A percentile compares a stretch with the other conserved stretches of the same genome.
Evolutionary conservation across 192 early-diverging fungal species (phyloP).

Genomic region (Coemansia sp.): DNA sequence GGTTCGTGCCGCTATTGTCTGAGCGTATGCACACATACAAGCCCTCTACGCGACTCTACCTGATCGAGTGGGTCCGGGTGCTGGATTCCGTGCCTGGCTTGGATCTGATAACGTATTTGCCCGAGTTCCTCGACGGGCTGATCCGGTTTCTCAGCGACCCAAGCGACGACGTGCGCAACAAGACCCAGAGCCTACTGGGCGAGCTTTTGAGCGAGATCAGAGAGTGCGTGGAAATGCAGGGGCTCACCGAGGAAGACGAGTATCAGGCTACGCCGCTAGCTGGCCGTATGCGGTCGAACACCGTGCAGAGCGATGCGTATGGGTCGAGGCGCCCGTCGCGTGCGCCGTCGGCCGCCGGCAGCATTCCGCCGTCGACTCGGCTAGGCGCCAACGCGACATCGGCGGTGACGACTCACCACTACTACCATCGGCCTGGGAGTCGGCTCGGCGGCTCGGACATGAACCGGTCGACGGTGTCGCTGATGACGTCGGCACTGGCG

Average conservation of each 20-base stretch:
- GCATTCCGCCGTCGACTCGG: slow-evolving; percentile 1
- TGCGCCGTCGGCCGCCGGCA: slow-evolving; percentile 22
- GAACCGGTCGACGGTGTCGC: slow-evolving; percentile 29
- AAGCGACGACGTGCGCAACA: slow-evolving; percentile 83
- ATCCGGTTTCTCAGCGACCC: slow-evolving; percentile 88
- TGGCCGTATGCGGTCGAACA: slow-evolving; percentile 31
- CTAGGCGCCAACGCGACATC: neutral
- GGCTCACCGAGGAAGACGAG: neutral
- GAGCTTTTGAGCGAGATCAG: slow-evolving; percentile 92
- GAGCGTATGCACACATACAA: slow-evolving; percentile 93
- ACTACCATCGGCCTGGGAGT: slow-evolving; percentile 6
- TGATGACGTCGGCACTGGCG: slow-evolving; percentile 38
- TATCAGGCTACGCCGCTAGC: neutral
- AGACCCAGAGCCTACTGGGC: slow-evolving; percentile 77
- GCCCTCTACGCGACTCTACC: slow-evolving; percentile 85
- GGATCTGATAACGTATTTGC: slow-evolving; percentile 88
- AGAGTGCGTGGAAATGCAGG: slow-evolving; percentile 50
- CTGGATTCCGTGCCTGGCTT: slow-evolving; percentile 93
- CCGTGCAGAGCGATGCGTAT: slow-evolving; percentile 27
- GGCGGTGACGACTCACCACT: slow-evolving; percentile 6
- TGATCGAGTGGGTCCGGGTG: slow-evolving; percentile 93
- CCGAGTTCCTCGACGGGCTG: slow-evolving; percentile 92
- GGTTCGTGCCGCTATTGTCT: slow-evolving; percentile 90
- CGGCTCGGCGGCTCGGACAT: slow-evolving; percentile 3
- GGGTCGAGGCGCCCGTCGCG: slow-evolving; percentile 24